Evolutionary conservation across 345 rosid species (phyloP).

Genomic region (Carallia brachiata): DNA sequence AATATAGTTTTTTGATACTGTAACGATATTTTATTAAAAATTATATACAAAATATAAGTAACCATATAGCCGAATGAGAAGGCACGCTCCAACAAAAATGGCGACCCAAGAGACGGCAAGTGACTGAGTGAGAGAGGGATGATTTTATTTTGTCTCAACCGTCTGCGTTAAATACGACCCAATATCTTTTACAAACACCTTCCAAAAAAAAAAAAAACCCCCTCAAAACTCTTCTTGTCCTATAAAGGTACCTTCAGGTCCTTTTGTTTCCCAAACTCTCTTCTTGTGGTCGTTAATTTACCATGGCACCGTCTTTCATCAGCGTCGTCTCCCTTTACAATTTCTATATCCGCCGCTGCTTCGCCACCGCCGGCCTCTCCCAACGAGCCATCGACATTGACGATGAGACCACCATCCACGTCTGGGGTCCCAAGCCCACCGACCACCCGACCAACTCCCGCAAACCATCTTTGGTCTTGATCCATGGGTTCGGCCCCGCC

Average conservation of each 20-base stretch:
- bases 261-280: neutral
- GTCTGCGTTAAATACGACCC: too few species aligned
- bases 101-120: too few species aligned
- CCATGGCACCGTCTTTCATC: slow-evolving; percentile 49
- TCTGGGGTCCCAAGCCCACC: slow-evolving; percentile 60
- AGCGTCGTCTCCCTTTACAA: slow-evolving; percentile 60
- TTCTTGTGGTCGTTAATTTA: neutral
- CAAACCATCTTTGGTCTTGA: slow-evolving; percentile 53
- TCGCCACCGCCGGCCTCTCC: slow-evolving; percentile 58
- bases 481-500: slow-evolving; percentile 87
- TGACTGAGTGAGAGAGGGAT: too few species aligned
- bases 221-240: neutral
- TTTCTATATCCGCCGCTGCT: slow-evolving; percentile 70
- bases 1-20: too few species aligned
- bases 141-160: too few species aligned
- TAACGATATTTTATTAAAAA: too few species aligned
- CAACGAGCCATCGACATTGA: slow-evolving; percentile 41
- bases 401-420: slow-evolving; percentile 55
- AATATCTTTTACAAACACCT: neutral
- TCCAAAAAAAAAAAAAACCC: neutral
- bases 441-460: neutral
- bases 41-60: too few species aligned
- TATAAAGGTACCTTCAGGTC: neutral
- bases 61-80: too few species aligned
- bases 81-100: too few species aligned